A percentile compares a stretch with the other conserved stretches of the same genome.
phyloP scores from a whole-genome alignment of 1,139 yeast species.

The Candida dubliniensis region DNA sequence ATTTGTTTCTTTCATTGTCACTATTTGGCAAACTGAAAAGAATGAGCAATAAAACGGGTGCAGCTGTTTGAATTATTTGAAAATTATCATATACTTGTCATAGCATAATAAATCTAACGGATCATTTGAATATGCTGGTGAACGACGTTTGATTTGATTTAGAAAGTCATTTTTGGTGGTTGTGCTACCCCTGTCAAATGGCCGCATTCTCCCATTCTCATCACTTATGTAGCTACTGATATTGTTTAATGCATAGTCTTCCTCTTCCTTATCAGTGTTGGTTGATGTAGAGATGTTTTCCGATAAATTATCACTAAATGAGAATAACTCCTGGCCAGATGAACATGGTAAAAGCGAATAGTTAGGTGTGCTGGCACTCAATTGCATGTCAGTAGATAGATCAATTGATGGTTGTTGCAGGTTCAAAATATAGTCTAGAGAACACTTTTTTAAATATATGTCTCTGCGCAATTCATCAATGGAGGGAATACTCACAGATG shows the following conservation, averaged over 20 bases:
- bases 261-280: neutral
- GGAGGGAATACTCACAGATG: neutral
- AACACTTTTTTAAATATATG: slow-evolving; percentile 1
- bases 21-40: neutral
- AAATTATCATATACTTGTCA: slow-evolving; percentile 5
- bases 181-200: neutral
- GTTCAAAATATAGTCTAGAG: neutral
- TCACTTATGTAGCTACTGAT: neutral
- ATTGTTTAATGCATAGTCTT: slow-evolving; percentile 1
- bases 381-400: neutral
- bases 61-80: neutral
- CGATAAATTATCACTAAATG: no score
- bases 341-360: no score
- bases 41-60: no score
- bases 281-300: no score
- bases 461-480: neutral
- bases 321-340: no score
- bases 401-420: no score
- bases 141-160: neutral
- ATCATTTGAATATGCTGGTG: slow-evolving; percentile 3
- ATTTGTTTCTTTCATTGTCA: neutral
- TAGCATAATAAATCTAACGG: slow-evolving; percentile 10
- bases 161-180: neutral
- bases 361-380: neutral
- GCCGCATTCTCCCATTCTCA: no score